These are phyloP conservation scores for Collybia nuda DNA, from an alignment of 768 basidiomycete species.

Conservation along the genomic window DNA sequence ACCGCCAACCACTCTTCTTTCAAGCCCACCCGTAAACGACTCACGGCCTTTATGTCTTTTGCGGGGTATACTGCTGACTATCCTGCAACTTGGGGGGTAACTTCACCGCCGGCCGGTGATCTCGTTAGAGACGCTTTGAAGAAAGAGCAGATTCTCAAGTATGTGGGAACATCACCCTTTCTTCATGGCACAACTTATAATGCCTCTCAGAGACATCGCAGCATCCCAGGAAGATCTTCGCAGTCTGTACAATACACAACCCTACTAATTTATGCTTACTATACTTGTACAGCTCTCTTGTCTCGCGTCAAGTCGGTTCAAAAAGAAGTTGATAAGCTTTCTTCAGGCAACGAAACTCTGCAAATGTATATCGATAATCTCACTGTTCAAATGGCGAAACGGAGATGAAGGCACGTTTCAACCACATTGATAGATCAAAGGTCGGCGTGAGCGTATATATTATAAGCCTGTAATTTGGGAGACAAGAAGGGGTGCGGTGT, in stretches of 20 bases:
- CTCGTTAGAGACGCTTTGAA: slow-evolving; percentile 72
- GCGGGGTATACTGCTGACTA: slow-evolving; percentile 40
- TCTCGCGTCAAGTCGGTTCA: slow-evolving; percentile 68
- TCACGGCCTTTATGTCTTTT: slow-evolving; percentile 41
- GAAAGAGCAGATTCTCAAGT: slow-evolving; percentile 82
- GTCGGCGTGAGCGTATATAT: no score
- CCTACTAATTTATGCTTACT: not conserved
- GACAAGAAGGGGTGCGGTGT: no score
- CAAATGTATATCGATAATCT: slow-evolving; percentile 91
- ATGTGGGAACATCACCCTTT: slow-evolving; percentile 19
- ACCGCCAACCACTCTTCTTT: not conserved
- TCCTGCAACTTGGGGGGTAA: slow-evolving; percentile 49
- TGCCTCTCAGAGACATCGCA: slow-evolving; percentile 61
- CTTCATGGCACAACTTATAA: not conserved
- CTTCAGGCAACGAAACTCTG: slow-evolving; percentile 76
- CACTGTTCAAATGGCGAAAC: slow-evolving; percentile 83
- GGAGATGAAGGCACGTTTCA: slow-evolving; percentile 42
- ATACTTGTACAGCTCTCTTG: slow-evolving; percentile 51
- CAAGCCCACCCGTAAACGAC: not conserved
- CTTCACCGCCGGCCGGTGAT: slow-evolving; percentile 49
- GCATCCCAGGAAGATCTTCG: slow-evolving; percentile 77
- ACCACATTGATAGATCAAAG: not conserved
- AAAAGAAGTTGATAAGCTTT: slow-evolving; percentile 77
- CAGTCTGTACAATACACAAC: slow-evolving; percentile 41
- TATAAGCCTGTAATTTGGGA: not conserved